phyloP scores from a whole-genome alignment of 2,329 filamentous ascomycete species.

The Akanthomyces lecanii region DNA sequence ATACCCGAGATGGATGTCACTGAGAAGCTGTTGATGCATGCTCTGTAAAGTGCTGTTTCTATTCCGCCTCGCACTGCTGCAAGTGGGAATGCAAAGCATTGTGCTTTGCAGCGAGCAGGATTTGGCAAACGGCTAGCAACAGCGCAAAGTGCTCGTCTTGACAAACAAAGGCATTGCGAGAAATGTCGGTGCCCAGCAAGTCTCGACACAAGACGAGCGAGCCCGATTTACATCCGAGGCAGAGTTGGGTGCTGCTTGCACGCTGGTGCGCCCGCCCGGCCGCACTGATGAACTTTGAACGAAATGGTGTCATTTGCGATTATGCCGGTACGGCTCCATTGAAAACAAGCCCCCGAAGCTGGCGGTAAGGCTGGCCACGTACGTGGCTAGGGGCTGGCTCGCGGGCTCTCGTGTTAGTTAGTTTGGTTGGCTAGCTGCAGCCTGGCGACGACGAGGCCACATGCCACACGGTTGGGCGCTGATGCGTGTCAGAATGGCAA shows the following conservation, averaged over 20 bases:
- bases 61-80: neutral
- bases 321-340: neutral
- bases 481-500: neutral
- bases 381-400: neutral
- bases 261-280: too few species aligned
- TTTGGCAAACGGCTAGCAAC: too few species aligned
- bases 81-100: neutral
- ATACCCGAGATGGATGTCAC: neutral
- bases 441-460: neutral
- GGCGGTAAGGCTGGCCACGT: constrained; percentile 8
- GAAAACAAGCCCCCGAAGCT: neutral
- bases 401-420: neutral
- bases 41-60: neutral
- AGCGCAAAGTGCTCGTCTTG: too few species aligned
- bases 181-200: too few species aligned
- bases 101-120: neutral
- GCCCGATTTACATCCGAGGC: too few species aligned
- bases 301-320: neutral
- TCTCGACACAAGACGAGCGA: too few species aligned
- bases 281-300: neutral
- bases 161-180: too few species aligned
- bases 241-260: too few species aligned
- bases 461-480: constrained; percentile 8
- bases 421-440: neutral
- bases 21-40: neutral